phyloP scores from a whole-genome alignment of 1,284 basidiomycete genomes.

The Ceratobasidium sp. region DNA sequence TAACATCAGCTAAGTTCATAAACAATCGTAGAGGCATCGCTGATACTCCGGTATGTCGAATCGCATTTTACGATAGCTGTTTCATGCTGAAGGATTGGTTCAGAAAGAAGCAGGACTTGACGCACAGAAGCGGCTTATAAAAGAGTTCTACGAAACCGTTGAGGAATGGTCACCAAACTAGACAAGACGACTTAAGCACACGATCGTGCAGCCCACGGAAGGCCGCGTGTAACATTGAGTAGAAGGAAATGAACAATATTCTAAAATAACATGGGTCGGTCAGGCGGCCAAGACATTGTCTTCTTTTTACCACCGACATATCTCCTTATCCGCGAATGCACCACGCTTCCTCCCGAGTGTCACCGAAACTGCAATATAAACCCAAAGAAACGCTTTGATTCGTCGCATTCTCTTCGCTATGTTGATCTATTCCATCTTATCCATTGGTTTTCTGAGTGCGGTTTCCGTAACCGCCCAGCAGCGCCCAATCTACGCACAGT shows the following conservation, averaged over 20 bases:
- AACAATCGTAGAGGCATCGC: slow-evolving; percentile 61
- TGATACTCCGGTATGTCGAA: slow-evolving; percentile 59
- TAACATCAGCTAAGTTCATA: slow-evolving; percentile 5
- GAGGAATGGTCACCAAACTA: slow-evolving; percentile 69
- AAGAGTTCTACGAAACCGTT: slow-evolving; percentile 84
- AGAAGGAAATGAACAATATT: not conserved
- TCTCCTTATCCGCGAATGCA: slow-evolving; percentile 33
- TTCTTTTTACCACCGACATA: slow-evolving; percentile 15
- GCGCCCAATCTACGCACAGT: slow-evolving; percentile 29
- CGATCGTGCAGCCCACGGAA: not conserved
- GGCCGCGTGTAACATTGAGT: not conserved
- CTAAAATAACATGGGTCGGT: not conserved
- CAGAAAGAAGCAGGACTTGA: slow-evolving; percentile 70
- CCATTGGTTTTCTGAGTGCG: not conserved
- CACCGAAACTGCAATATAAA: slow-evolving; percentile 23
- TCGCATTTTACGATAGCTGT: not conserved
- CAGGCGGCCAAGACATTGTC: not conserved
- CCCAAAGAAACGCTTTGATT: not conserved
- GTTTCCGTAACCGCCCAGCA: slow-evolving; percentile 18
- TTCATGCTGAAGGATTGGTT: not conserved
- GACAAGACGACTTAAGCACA: not conserved
- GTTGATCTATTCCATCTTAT: slow-evolving; percentile 6
- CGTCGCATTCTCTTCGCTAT: not conserved
- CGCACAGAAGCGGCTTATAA: slow-evolving; percentile 80
- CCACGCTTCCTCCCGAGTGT: slow-evolving; percentile 33